Evolutionary conservation across 2,329 filamentous ascomycete species (phyloP).

Genomic region (Beauveria scarabaeidicola): DNA sequence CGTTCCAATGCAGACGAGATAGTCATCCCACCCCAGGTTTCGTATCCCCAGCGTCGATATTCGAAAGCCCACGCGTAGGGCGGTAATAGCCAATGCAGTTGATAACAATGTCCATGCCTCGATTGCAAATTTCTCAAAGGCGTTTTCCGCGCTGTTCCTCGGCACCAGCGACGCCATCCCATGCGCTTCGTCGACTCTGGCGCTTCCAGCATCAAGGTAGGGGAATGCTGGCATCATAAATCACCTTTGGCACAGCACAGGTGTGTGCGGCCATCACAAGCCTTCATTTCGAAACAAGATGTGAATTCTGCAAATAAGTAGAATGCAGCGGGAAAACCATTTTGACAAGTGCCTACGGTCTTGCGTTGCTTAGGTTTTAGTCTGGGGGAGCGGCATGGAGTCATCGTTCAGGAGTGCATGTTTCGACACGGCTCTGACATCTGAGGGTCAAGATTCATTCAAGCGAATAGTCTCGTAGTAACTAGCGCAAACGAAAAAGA

Average conservation of each 20-base stretch:
- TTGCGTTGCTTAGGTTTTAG: not conserved
- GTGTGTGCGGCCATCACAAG: not conserved
- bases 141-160: not conserved
- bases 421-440: too few species aligned
- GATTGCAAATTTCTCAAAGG: not conserved
- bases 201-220: not conserved
- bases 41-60: conserved; percentile 5
- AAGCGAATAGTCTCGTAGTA: not conserved
- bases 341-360: too few species aligned
- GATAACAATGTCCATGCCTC: conserved; percentile 6
- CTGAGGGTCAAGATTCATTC: not conserved
- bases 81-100: not conserved
- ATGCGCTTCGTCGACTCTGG: not conserved
- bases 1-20: conserved; percentile 7
- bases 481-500: not conserved
- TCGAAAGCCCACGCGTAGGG: not conserved
- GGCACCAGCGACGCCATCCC: not conserved
- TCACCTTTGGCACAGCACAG: not conserved
- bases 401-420: not conserved
- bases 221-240: not conserved
- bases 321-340: not conserved
- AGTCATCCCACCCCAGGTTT: conserved; percentile 7
- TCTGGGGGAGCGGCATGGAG: not conserved
- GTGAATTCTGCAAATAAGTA: not conserved
- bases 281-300: not conserved